Base-by-base conservation (phyloP, 1,139 yeast genomes). In the Suhomyces bokatorum region DNA sequence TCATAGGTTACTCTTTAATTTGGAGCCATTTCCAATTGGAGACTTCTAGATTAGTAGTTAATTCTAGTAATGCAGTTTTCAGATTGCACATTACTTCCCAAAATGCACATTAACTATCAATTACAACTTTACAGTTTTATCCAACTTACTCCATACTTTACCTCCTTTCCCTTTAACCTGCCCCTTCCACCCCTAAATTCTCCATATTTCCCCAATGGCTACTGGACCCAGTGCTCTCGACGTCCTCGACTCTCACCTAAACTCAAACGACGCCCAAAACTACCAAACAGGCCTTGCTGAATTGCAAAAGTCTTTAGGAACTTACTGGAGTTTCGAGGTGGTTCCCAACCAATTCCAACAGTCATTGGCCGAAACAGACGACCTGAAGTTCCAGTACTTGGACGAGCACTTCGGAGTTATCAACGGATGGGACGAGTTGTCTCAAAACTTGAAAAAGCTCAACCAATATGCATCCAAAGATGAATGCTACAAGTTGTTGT, bases 261-360 rank as follows among this genome's bases (percentile, higher is more conserved):
- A 36, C 13, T 13, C 40, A 7, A 22, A 39, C 6, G 58, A 55
- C 15, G 38, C 34, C 11, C 34, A 13, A 6, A 43, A 40, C 13
- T 55, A 55, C 48, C 39, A 33, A 15, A n/a, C 26, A 2, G 35
- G 35, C 11, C 40, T 49, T 29, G 32, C n/a, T 6, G 24, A 29
- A 30, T 39, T 44, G 13, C 40, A 49, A 26, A 16, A 33, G 3
- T 44, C 51, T 2, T 37, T 44, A 6, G 38, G 17, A 6, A 15
- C 42, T 11, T 43, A 47, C 40, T 74, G 78, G 78, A 53, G 49
- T 27, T 74, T 72, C 45, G 70, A 67, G 39, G 56, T 65, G 9
- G 75, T 73, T 3, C 73, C 72, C 0, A 62, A 59, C 12, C 52
- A 59, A 32, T 74, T 74, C 59, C 60, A 67, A 52, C 79, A 74